Percentiles rank a stretch among this genome's conserved stretches.
phyloP scores from a whole-genome alignment of 2,329 filamentous ascomycete genomes.

The Pyrenophora tritici-repentis region DNA sequence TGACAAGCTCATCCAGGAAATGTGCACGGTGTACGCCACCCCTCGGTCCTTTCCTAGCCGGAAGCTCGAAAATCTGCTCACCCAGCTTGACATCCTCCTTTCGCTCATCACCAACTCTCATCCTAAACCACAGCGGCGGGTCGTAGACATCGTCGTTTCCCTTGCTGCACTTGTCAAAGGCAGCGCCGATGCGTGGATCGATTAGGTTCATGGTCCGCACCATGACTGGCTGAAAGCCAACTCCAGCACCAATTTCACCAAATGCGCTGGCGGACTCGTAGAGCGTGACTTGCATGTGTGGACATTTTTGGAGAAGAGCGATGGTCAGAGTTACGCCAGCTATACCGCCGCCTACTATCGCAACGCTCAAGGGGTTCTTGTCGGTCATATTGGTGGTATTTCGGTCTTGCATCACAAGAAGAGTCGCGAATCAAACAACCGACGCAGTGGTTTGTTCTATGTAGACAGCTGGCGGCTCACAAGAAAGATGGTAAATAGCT shows the following conservation, averaged over 20 bases:
- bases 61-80: slow-evolving; percentile 29
- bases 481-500: no score
- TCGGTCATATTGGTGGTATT: slow-evolving; percentile 5
- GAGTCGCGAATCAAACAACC: no score
- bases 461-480: no score
- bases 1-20: slow-evolving; percentile 56
- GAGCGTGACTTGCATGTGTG: slow-evolving; percentile 52
- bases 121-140: slow-evolving; percentile 29
- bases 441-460: no score
- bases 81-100: slow-evolving; percentile 26
- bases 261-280: slow-evolving; percentile 62
- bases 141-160: slow-evolving; percentile 15
- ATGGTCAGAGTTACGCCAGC: slow-evolving; percentile 59
- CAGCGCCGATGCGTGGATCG: slow-evolving; percentile 40
- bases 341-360: slow-evolving; percentile 66
- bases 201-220: slow-evolving; percentile 50
- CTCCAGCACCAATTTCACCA: slow-evolving; percentile 62
- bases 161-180: slow-evolving; percentile 14
- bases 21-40: slow-evolving; percentile 55
- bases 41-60: slow-evolving; percentile 29
- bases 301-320: slow-evolving; percentile 51
- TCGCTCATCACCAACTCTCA: slow-evolving; percentile 30
- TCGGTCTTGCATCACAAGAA: no score
- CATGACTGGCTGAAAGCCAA: slow-evolving; percentile 52
- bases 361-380: slow-evolving; percentile 48